phyloP scores from a whole-genome alignment of 345 rosid species.

The Pugionium cornutum region DNA sequence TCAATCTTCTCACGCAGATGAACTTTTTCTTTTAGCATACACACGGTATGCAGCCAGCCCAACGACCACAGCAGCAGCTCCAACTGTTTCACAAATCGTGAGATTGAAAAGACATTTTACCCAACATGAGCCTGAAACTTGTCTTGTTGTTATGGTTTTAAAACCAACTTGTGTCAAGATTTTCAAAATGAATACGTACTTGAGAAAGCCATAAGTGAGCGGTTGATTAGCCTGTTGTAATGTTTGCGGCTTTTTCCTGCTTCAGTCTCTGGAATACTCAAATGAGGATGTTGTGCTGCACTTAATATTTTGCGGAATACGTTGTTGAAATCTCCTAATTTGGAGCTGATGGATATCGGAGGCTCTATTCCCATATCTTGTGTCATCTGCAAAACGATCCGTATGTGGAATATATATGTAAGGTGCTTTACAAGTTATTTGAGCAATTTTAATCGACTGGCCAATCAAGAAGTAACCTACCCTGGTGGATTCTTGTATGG shows the following conservation, averaged over 20 bases:
- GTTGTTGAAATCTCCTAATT: constrained; percentile 79
- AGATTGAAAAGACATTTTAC: too few species aligned
- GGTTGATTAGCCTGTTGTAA: constrained; percentile 79
- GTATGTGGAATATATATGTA: too few species aligned
- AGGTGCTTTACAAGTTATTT: not conserved
- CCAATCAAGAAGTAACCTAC: constrained; percentile 40
- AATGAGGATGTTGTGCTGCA: constrained; percentile 93
- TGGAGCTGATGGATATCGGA: constrained; percentile 85
- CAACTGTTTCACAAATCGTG: constrained; percentile 51
- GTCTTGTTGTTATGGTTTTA: too few species aligned
- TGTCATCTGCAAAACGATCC: constrained; percentile 54
- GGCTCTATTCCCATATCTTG: constrained; percentile 99
- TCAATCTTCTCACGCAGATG: constrained; percentile 53
- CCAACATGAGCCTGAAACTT: not conserved
- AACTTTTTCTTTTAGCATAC: constrained; percentile 71
- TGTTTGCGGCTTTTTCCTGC: constrained; percentile 95
- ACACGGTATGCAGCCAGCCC: constrained; percentile 95
- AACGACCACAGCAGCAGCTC: constrained; percentile 86
- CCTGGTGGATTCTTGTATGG: constrained; percentile 94
- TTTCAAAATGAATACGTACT: constrained; percentile 46
- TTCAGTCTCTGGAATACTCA: constrained; percentile 99
- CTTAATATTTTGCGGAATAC: constrained; percentile 72
- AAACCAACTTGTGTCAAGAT: not conserved
- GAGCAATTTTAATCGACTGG: not conserved
- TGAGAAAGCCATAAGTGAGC: constrained; percentile 92